A percentile compares a stretch with the other conserved stretches of the same genome.
These are phyloP conservation scores for Meredithiella fracta DNA, from an alignment of 2,329 filamentous ascomycete species.

Conservation along the genomic window DNA sequence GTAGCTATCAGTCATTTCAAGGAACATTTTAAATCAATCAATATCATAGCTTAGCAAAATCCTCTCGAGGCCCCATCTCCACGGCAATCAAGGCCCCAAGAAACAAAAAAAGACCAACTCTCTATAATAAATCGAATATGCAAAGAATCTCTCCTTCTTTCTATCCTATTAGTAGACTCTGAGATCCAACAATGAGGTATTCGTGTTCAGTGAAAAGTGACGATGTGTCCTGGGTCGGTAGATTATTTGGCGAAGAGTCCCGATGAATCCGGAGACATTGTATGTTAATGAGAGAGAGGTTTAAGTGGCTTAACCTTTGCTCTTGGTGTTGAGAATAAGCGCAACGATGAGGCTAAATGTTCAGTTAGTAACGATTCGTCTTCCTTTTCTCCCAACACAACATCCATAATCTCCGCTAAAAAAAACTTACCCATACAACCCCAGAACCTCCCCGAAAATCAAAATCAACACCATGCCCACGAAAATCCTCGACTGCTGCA, in stretches of 20 bases:
- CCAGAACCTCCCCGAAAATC: constrained; percentile 95
- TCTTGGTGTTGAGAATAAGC: constrained; percentile 82
- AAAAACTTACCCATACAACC: constrained; percentile 74
- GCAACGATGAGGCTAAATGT: constrained; percentile 65
- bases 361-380: not conserved
- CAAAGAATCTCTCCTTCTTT: not conserved
- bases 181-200: too few relatives aligned
- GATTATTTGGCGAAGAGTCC: not conserved
- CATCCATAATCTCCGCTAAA: not conserved
- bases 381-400: not conserved
- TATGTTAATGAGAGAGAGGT: not conserved
- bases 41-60: too few relatives aligned
- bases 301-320: constrained; percentile 37
- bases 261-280: not conserved
- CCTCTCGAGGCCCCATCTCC: too few relatives aligned
- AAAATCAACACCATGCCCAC: constrained; percentile 97
- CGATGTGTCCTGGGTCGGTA: too few relatives aligned
- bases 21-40: not conserved
- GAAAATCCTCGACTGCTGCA: constrained; percentile 90
- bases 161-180: not conserved
- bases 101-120: not conserved
- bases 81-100: not conserved
- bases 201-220: too few relatives aligned
- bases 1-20: too few relatives aligned
- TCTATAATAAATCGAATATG: constrained; percentile 1